A percentile compares a stretch with the other conserved stretches of the same genome.
Conservation (phyloP, 176 grass and related monocot species). For the Oryza rufipogon region DNA sequence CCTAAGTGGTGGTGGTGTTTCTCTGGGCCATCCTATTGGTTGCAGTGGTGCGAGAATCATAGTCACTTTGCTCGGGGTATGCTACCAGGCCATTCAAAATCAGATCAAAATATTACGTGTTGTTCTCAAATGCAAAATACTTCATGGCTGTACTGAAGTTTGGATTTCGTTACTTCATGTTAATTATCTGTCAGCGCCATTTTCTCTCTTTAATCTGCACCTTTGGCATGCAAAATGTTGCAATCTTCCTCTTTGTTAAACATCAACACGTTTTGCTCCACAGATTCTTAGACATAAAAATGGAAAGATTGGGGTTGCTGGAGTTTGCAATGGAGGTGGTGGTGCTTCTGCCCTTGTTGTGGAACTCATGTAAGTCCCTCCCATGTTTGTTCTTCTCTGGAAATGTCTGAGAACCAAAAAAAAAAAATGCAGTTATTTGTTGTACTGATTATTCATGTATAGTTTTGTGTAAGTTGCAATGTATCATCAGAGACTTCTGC, state of each 20-base stretch:
- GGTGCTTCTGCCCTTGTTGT: slow-evolving; percentile 85
- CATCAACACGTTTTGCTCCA: neutral
- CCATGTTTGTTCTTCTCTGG: neutral
- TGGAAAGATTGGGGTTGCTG: slow-evolving; percentile 86
- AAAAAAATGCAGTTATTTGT: neutral
- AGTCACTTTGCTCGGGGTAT: slow-evolving; percentile 94
- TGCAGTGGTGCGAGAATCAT: slow-evolving; percentile 92
- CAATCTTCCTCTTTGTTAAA: slow-evolving; percentile 8
- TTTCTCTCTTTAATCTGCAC: neutral
- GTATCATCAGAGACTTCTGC: neutral
- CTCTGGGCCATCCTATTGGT: slow-evolving; percentile 89
- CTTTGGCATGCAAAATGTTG: neutral
- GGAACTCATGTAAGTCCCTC: slow-evolving; percentile 73
- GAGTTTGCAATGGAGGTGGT: slow-evolving; percentile 92
- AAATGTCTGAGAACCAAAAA: neutral
- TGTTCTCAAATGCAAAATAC: too few relatives aligned
- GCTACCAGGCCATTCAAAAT: slow-evolving; percentile 24
- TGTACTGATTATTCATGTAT: too few relatives aligned
- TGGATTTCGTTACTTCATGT: too few relatives aligned
- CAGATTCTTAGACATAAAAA: slow-evolving; percentile 79
- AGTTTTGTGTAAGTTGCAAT: neutral
- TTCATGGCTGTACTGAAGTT: too few relatives aligned
- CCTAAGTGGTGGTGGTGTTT: slow-evolving; percentile 89
- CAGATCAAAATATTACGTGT: neutral
- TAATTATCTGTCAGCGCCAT: neutral